Conservation (phyloP, 176 grass and related monocot genomes). For the Carex cristatella region DNA sequence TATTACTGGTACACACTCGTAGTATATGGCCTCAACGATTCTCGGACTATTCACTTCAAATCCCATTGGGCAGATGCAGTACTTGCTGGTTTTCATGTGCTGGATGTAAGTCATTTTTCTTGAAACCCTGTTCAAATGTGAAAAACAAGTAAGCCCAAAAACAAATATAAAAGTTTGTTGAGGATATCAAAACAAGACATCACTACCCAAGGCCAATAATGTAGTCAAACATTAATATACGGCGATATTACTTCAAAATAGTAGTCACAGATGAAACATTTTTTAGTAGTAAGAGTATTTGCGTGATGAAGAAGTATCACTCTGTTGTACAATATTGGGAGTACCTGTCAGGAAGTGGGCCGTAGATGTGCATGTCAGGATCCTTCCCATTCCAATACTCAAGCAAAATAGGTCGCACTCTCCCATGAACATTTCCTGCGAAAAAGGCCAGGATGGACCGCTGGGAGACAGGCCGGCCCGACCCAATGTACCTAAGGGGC, state of each 20-base stretch:
- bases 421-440: constrained; percentile 67
- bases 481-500: constrained; percentile 52
- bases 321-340: neutral
- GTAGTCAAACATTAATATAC: neutral
- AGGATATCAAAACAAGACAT: neutral
- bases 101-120: constrained; percentile 64
- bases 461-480: constrained; percentile 41
- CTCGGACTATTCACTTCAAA: constrained; percentile 87
- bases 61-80: constrained; percentile 88
- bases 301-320: neutral
- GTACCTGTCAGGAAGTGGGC: constrained; percentile 40
- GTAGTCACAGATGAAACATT: neutral
- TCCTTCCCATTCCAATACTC: constrained; percentile 53
- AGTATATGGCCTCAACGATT: constrained; percentile 78
- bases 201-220: neutral
- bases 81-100: constrained; percentile 84
- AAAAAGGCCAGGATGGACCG: constrained; percentile 74
- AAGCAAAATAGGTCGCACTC: constrained; percentile 57
- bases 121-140: constrained; percentile 32
- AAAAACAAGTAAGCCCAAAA: neutral
- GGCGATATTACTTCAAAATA: neutral
- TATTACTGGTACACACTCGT: constrained; percentile 83
- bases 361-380: constrained; percentile 60
- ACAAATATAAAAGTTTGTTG: neutral
- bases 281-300: neutral